A percentile compares a stretch with the other conserved stretches of the same genome.
Evolutionary conservation across 1,284 basidiomycete genomes (phyloP).

Genomic region (Rugosomyces carneus): DNA sequence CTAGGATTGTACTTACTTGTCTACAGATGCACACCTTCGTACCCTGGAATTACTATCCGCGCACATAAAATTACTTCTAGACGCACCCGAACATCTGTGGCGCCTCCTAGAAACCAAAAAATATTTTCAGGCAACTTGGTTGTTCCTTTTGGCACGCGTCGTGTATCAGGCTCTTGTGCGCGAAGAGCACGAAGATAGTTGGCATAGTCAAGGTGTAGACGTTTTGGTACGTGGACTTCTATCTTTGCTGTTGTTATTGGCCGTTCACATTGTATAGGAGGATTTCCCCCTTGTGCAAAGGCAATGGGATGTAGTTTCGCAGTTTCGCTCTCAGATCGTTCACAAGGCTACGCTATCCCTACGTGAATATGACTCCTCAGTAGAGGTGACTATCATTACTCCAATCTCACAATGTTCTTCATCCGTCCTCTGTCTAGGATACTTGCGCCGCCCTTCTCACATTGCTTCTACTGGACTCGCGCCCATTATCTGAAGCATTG

Average conservation of each 20-base stretch:
- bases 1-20: neutral
- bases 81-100: constrained; percentile 87
- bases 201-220: constrained; percentile 58
- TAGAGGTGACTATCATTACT: constrained; percentile 36
- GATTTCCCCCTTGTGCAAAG: constrained; percentile 81
- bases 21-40: constrained; percentile 54
- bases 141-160: constrained; percentile 81
- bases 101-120: constrained; percentile 72
- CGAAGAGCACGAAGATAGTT: constrained; percentile 54
- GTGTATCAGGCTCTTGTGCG: constrained; percentile 64
- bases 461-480: constrained; percentile 78
- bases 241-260: neutral
- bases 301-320: constrained; percentile 84
- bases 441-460: constrained; percentile 72
- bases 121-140: constrained; percentile 78
- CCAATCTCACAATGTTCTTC: neutral
- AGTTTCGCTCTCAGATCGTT: constrained; percentile 80
- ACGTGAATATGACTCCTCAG: constrained; percentile 45
- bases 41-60: constrained; percentile 74
- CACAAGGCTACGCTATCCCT: constrained; percentile 75
- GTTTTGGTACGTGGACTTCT: constrained; percentile 41
- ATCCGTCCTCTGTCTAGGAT: constrained; percentile 38
- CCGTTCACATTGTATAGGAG: constrained; percentile 35
- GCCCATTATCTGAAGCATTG: constrained; percentile 68
- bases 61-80: constrained; percentile 81